phyloP scores from a whole-genome alignment of 129 eudicot genomes.

The Escallonia rubra region DNA sequence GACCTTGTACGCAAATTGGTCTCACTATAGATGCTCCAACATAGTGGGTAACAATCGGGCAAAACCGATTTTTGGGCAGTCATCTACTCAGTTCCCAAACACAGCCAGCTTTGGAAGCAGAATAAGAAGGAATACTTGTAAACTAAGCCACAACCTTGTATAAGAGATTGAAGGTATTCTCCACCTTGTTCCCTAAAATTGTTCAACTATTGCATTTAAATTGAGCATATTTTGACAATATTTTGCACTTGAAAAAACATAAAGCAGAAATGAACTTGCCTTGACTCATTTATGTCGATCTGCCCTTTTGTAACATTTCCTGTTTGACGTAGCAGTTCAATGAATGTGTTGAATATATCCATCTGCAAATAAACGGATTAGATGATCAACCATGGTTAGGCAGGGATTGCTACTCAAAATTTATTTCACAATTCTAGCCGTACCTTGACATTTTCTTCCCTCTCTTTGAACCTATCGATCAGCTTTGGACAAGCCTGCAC shows the following conservation, averaged over 20 bases:
- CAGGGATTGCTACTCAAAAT: background rate
- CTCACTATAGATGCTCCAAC: no score
- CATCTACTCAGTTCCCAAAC: no score
- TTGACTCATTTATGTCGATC: conserved; percentile 67
- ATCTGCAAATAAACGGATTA: conserved; percentile 44
- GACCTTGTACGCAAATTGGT: no score
- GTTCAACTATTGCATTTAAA: no score
- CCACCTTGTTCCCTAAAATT: no score
- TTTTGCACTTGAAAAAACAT: background rate
- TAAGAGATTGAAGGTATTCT: no score
- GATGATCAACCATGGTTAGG: conserved; percentile 14
- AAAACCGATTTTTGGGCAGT: no score
- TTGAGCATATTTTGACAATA: no score
- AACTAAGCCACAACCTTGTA: no score
- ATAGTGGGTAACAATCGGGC: no score
- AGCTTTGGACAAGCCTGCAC: conserved; percentile 95
- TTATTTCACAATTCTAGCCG: conserved; percentile 6
- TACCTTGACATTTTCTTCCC: conserved; percentile 99
- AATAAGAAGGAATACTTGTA: no score
- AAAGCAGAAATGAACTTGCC: conserved; percentile 36
- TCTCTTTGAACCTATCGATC: conserved; percentile 95
- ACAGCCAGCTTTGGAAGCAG: no score
- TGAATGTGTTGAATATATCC: conserved; percentile 96
- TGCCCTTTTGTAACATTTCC: conserved; percentile 95
- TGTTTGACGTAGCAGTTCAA: conserved; percentile 91